Evolutionary conservation across 1,139 yeast genomes (phyloP).

Genomic region (Diutina catenulata): DNA sequence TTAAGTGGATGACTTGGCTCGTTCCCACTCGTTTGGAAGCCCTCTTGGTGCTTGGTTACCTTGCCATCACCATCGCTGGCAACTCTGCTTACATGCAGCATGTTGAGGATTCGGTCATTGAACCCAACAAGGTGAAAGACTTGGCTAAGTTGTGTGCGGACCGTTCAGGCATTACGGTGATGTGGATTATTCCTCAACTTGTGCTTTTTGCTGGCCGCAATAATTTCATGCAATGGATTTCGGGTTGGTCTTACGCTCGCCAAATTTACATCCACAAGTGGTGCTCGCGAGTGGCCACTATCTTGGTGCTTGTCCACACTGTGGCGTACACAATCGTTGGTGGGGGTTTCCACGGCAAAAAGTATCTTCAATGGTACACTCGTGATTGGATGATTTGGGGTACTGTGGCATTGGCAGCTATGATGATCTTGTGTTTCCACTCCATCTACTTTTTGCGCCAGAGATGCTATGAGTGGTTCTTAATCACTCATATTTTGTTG

Average conservation of each 20-base stretch:
- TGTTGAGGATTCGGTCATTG: conserved; percentile 15
- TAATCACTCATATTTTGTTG: conserved; percentile 43
- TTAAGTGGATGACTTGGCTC: conserved; percentile 1
- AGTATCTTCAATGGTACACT: background rate
- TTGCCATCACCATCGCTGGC: conserved; percentile 1
- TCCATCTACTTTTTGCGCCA: conserved; percentile 41
- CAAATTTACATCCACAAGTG: conserved; percentile 29
- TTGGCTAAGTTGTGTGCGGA: conserved; percentile 46
- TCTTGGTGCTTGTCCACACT: conserved; percentile 39
- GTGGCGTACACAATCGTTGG: conserved; percentile 17
- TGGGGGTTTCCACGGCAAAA: background rate
- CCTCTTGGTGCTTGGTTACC: background rate
- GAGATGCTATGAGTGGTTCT: conserved; percentile 50
- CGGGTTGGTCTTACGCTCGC: conserved; percentile 22
- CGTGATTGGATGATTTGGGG: conserved; percentile 32
- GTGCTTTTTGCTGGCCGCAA: conserved; percentile 5
- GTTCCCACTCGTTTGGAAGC: conserved; percentile 4
- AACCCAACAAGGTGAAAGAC: conserved; percentile 21
- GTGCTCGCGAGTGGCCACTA: conserved; percentile 30
- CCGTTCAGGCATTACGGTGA: conserved; percentile 13
- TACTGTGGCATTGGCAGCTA: conserved; percentile 30
- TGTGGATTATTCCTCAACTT: conserved; percentile 4
- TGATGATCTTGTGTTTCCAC: conserved; percentile 27
- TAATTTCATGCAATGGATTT: conserved; percentile 5
- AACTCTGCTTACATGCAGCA: conserved; percentile 7